Conservation (phyloP, 2,329 filamentous ascomycete genomes). For the Colletotrichum somersetense region DNA sequence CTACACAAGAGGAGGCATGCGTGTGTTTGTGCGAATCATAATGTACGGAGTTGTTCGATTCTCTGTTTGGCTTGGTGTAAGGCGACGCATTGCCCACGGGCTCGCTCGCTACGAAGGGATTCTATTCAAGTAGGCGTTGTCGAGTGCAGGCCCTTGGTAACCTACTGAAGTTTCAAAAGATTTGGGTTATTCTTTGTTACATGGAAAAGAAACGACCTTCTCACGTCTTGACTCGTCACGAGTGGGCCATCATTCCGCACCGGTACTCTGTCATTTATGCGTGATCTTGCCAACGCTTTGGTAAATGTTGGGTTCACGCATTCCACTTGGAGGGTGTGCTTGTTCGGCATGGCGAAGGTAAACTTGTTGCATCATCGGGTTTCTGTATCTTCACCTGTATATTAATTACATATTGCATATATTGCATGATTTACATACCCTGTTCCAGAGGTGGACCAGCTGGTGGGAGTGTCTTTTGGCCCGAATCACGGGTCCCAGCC, state of each 20-base stretch:
- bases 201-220: slow-evolving; percentile 29
- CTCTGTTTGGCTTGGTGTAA: slow-evolving; percentile 36
- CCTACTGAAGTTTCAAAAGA: slow-evolving; percentile 26
- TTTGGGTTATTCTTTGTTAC: slow-evolving; percentile 11
- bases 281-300: background rate
- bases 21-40: slow-evolving; percentile 36
- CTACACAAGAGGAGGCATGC: slow-evolving; percentile 26
- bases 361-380: too few relatives aligned
- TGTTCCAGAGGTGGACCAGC: too few relatives aligned
- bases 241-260: background rate
- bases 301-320: too few relatives aligned
- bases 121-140: slow-evolving; percentile 37
- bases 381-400: background rate
- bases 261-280: too few relatives aligned
- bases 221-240: background rate
- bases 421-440: background rate
- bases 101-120: slow-evolving; percentile 38
- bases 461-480: background rate
- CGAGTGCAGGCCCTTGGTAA: slow-evolving; percentile 6
- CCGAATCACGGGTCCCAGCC: background rate
- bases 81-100: slow-evolving; percentile 39
- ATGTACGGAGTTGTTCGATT: slow-evolving; percentile 43
- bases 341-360: too few relatives aligned
- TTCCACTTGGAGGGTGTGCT: background rate
- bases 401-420: background rate